Percentiles rank a stretch among this genome's conserved stretches.
Evolutionary conservation across 1,284 basidiomycete species (phyloP).

Genomic region (Trichosporon ovoides): DNA sequence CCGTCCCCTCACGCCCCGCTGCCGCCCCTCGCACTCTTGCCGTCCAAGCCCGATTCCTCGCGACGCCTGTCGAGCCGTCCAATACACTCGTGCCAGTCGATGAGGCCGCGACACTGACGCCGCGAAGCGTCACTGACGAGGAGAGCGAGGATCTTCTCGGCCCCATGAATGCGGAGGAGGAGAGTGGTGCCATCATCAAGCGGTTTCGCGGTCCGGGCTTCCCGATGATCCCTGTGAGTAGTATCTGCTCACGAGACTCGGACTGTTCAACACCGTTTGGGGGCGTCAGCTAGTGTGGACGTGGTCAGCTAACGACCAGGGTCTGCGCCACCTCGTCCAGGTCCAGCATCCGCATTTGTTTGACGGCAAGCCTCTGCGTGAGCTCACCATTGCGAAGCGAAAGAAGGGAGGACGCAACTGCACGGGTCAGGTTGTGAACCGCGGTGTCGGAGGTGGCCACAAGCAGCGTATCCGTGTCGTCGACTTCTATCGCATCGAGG

Average conservation of each 20-base stretch:
- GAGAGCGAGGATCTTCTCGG: conserved; percentile 11
- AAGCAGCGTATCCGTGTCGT: conserved; percentile 76
- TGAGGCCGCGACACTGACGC: neutral
- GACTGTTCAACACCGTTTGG: neutral
- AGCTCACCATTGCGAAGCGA: conserved; percentile 75
- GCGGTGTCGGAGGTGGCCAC: conserved; percentile 87
- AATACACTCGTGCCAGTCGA: neutral
- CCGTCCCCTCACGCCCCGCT: conserved; percentile 9
- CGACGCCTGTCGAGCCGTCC: conserved; percentile 1
- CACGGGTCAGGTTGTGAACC: conserved; percentile 79
- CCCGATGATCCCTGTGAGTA: conserved; percentile 43
- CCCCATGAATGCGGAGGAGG: neutral
- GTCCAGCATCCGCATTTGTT: conserved; percentile 78
- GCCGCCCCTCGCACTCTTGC: conserved; percentile 10
- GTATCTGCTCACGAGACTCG: no score
- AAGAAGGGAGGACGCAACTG: conserved; percentile 80
- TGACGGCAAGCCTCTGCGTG: conserved; percentile 73
- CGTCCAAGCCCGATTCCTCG: conserved; percentile 1
- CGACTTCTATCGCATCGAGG: conserved; percentile 73
- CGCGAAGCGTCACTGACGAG: conserved; percentile 9
- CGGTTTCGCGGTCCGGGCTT: conserved; percentile 43
- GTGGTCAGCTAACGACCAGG: conserved; percentile 34
- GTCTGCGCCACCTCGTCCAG: conserved; percentile 77
- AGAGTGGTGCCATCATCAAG: conserved; percentile 34
- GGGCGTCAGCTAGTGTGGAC: neutral